A percentile compares a stretch with the other conserved stretches of the same genome.
Evolutionary conservation across 352 stramenopile genomes (phyloP).

Genomic region (Phytophthora uliginosa): DNA sequence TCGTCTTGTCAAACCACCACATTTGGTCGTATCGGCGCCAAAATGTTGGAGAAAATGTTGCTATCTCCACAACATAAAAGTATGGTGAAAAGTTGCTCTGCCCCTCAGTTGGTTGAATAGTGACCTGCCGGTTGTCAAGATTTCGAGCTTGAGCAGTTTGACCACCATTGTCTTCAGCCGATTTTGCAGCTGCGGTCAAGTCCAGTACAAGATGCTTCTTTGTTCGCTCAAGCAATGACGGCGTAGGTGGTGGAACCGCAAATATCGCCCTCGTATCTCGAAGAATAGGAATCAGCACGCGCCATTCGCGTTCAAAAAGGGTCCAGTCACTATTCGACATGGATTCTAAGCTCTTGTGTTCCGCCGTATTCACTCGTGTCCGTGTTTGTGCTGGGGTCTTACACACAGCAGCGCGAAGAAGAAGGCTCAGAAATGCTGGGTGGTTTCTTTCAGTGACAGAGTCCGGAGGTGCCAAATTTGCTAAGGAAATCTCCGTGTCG

Average conservation of each 20-base stretch:
- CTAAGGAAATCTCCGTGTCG: conserved; percentile 13
- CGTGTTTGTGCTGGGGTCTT: conserved; percentile 27
- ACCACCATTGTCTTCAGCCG: no score
- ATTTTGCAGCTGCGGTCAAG: background rate
- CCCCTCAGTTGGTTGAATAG: background rate
- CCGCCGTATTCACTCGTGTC: conserved; percentile 36
- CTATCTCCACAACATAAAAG: conserved; percentile 76
- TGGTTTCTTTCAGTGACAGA: background rate
- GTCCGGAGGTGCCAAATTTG: background rate
- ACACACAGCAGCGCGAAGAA: conserved; percentile 11
- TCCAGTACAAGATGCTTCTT: conserved; percentile 23
- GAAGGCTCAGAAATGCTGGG: conserved; percentile 17
- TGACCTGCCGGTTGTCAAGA: no score
- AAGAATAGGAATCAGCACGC: conserved; percentile 27
- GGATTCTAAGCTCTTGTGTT: conserved; percentile 2
- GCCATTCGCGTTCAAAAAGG: conserved; percentile 21
- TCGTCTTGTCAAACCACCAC: conserved; percentile 88
- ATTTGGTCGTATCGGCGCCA: conserved; percentile 81
- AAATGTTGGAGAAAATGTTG: conserved; percentile 72
- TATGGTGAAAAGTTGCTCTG: conserved; percentile 41
- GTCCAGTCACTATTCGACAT: background rate
- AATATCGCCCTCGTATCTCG: conserved; percentile 17
- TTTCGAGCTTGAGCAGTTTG: no score
- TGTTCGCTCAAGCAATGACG: conserved; percentile 28
- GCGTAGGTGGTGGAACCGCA: conserved; percentile 6